Evolutionary conservation across 2,329 filamentous ascomycete species (phyloP).

Genomic region (Diaporthe eres): DNA sequence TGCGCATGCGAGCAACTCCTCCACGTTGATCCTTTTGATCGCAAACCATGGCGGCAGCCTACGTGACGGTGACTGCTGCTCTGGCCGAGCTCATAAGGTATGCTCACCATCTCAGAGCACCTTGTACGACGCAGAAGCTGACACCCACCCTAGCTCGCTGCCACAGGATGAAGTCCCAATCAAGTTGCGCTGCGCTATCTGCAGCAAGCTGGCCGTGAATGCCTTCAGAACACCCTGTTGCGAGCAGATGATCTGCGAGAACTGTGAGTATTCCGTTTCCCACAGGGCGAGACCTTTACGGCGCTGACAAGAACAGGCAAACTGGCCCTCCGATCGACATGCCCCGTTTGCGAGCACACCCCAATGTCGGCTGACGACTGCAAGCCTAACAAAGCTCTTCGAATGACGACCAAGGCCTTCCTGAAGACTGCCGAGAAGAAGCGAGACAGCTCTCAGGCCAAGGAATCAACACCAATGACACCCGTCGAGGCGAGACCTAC

Average conservation of each 20-base stretch:
- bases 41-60: conserved; percentile 44
- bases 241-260: conserved; percentile 93
- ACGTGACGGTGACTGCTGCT: conserved; percentile 58
- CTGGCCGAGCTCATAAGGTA: conserved; percentile 73
- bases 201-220: conserved; percentile 90
- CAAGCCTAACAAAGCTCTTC: conserved; percentile 89
- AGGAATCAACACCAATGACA: conserved; percentile 59
- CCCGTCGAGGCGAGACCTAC: conserved; percentile 58
- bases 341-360: conserved; percentile 93
- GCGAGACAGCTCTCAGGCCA: conserved; percentile 74
- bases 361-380: conserved; percentile 90
- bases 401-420: conserved; percentile 93
- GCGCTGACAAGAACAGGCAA: conserved; percentile 71
- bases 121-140: conserved; percentile 34
- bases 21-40: conserved; percentile 6
- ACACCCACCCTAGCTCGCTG: conserved; percentile 71
- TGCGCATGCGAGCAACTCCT: conserved; percentile 34
- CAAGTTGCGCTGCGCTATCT: conserved; percentile 94
- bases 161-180: conserved; percentile 90
- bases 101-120: conserved; percentile 39
- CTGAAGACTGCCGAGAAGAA: conserved; percentile 93
- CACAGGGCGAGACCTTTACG: neutral
- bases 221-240: conserved; percentile 94
- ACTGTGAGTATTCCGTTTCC: conserved; percentile 68
- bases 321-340: conserved; percentile 80